A percentile compares a stretch with the other conserved stretches of the same genome.
phyloP scores from a whole-genome alignment of 2,329 filamentous ascomycete genomes.

The Trichoderma aggressivum region DNA sequence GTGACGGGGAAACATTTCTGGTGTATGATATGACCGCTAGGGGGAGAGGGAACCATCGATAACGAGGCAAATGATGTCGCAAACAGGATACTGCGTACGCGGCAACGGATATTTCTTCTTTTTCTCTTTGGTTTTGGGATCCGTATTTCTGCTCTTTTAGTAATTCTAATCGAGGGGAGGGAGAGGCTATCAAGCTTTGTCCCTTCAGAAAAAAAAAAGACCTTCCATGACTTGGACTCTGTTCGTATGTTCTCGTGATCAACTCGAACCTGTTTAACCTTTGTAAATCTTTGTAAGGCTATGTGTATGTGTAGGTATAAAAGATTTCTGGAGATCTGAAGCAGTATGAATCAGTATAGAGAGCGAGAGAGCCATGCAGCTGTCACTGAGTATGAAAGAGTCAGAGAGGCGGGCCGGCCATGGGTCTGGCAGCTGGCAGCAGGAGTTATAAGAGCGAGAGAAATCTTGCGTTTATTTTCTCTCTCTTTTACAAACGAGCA shows the following conservation, averaged over 20 bases:
- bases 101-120: not conserved
- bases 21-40: constrained; percentile 12
- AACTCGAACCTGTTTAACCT: not conserved
- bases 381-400: not conserved
- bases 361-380: not conserved
- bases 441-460: too few relatives aligned
- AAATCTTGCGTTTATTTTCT: not conserved
- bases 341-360: not conserved
- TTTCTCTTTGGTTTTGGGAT: not conserved
- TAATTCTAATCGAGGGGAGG: not conserved
- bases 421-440: not conserved
- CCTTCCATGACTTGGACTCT: not conserved
- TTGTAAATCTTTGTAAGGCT: not conserved
- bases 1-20: not conserved
- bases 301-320: not conserved
- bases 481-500: not conserved
- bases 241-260: not conserved
- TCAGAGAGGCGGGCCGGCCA: not conserved
- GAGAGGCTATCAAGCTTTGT: not conserved
- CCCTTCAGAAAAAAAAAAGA: not conserved
- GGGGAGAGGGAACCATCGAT: not conserved
- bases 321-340: not conserved
- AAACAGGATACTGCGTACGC: constrained; percentile 13
- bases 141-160: constrained; percentile 1
- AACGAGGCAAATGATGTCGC: not conserved